phyloP scores from a whole-genome alignment of 768 basidiomycete species.

The Boletus subparvulus region DNA sequence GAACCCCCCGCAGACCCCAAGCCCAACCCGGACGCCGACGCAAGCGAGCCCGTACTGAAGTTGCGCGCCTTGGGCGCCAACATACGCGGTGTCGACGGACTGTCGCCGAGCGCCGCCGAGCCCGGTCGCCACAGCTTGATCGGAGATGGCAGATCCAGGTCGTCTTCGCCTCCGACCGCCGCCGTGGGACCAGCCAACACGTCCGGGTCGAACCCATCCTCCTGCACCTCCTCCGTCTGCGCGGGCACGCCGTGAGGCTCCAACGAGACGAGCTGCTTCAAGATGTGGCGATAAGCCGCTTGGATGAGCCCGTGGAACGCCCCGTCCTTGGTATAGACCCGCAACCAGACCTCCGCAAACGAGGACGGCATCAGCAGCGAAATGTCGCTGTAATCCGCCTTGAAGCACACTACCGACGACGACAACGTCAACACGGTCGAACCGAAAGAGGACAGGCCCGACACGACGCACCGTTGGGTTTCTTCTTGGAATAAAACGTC shows the following conservation, averaged over 20 bases:
- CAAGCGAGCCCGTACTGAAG: slow-evolving; percentile 11
- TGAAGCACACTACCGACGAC: slow-evolving; percentile 37
- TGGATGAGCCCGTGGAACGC: slow-evolving; percentile 62
- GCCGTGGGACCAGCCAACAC: not conserved
- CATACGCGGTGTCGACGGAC: slow-evolving; percentile 34
- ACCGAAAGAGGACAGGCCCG: not conserved
- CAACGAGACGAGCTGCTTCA: slow-evolving; percentile 24
- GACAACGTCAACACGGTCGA: not conserved
- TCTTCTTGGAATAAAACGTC: slow-evolving; percentile 71
- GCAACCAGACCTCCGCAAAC: slow-evolving; percentile 71
- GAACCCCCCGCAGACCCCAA: not conserved
- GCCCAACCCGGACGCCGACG: not conserved
- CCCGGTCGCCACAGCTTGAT: slow-evolving; percentile 9
- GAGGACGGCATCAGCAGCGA: slow-evolving; percentile 60
- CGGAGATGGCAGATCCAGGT: slow-evolving; percentile 28
- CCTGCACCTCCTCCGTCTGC: not conserved
- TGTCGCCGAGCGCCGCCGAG: not conserved
- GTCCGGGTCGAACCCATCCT: slow-evolving; percentile 17
- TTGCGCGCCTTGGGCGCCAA: slow-evolving; percentile 20
- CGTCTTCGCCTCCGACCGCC: not conserved
- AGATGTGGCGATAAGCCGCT: slow-evolving; percentile 56
- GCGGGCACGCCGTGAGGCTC: not conserved
- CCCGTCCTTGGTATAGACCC: slow-evolving; percentile 67
- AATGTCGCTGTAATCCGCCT: slow-evolving; percentile 54
- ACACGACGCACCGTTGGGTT: slow-evolving; percentile 49